Conservation (phyloP, 169 alveolate genomes). For the Plasmodium cynomolgi region DNA sequence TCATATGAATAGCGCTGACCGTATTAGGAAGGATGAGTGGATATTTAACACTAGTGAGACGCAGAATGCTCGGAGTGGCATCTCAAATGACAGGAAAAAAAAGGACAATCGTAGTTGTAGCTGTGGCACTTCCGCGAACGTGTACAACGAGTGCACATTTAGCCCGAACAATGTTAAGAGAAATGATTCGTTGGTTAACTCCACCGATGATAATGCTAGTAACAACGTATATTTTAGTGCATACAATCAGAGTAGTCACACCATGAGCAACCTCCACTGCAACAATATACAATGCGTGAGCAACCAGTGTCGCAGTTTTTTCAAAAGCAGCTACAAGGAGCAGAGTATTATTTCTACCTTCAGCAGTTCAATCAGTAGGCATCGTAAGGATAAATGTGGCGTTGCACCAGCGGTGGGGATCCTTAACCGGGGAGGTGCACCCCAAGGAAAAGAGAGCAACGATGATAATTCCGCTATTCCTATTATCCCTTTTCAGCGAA, state of each 20-base stretch:
- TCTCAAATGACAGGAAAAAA: not conserved
- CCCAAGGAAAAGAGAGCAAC: constrained; percentile 8
- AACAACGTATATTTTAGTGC: not conserved
- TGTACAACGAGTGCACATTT: constrained; percentile 7
- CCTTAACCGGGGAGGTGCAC: not conserved
- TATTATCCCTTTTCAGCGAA: constrained; percentile 30
- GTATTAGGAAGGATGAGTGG: not conserved
- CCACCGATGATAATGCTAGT: constrained; percentile 3
- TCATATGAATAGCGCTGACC: not conserved
- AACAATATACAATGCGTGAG: not conserved
- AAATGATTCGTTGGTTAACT: constrained; percentile 48
- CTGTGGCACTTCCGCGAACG: not conserved
- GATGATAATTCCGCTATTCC: constrained; percentile 8
- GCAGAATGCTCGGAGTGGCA: not conserved
- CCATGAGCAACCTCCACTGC: not conserved
- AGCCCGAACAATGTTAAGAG: constrained; percentile 40
- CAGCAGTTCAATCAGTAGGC: not conserved
- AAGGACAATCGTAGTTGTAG: not conserved
- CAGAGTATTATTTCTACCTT: not conserved
- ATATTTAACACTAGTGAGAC: not conserved
- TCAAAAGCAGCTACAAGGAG: not conserved
- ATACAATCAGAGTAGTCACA: not conserved
- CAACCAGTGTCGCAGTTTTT: not conserved
- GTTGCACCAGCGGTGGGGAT: not conserved
- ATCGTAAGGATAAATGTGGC: not conserved